Evolutionary conservation across 2,329 filamentous ascomycete genomes (phyloP).

Genomic region (Colletotrichum filicis): DNA sequence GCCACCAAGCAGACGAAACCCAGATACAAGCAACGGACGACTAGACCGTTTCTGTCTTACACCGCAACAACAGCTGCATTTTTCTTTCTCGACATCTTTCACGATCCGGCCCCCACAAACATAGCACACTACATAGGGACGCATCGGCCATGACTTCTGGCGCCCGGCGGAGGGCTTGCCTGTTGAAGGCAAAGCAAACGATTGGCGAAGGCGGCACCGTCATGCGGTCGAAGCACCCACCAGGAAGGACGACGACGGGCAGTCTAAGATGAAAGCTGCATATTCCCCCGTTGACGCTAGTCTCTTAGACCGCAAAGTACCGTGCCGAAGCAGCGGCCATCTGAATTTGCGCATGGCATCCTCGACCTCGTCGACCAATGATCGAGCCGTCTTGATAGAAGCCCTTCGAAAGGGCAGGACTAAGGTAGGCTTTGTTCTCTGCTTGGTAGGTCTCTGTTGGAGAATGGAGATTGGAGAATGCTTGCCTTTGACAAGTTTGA

Average conservation of each 20-base stretch:
- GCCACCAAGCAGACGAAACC: background rate
- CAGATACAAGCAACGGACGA: no score
- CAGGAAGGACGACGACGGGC: background rate
- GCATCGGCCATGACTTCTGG: background rate
- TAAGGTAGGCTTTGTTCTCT: slow-evolving; percentile 3
- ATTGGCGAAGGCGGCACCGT: slow-evolving; percentile 3
- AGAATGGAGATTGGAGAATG: background rate
- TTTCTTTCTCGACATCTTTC: background rate
- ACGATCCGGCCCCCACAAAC: background rate
- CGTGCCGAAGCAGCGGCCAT: slow-evolving; percentile 1
- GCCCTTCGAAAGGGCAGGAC: background rate
- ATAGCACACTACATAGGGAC: background rate
- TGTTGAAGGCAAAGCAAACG: slow-evolving; percentile 2
- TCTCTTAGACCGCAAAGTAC: background rate
- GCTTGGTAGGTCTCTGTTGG: slow-evolving; percentile 5
- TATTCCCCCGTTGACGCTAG: slow-evolving; percentile 5
- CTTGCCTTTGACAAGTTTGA: background rate
- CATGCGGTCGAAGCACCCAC: background rate
- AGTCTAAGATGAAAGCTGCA: slow-evolving; percentile 3
- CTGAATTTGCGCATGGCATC: slow-evolving; percentile 21
- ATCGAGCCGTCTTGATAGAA: background rate
- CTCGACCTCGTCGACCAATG: slow-evolving; percentile 13
- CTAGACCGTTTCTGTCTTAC: background rate
- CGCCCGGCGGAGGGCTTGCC: slow-evolving; percentile 19
- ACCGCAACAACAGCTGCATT: background rate